These are phyloP conservation scores for Mycena galericulata DNA, from an alignment of 768 basidiomycete species.

Conservation along the genomic window DNA sequence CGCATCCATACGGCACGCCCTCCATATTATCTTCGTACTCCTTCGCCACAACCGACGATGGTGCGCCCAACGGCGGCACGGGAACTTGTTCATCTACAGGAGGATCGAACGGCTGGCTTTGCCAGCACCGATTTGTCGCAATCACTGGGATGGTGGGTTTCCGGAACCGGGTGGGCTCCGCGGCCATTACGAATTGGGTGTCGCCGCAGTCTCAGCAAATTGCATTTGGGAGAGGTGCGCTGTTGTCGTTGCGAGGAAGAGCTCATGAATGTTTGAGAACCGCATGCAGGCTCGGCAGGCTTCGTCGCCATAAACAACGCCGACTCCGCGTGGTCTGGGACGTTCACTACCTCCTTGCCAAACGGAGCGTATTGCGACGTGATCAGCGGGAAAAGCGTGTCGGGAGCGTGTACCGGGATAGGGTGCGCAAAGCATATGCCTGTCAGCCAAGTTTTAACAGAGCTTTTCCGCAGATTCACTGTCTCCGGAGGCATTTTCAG, in stretches of 20 bases:
- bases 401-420: constrained; percentile 61
- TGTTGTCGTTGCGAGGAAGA: too few species aligned
- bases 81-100: constrained; percentile 60
- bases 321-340: constrained; percentile 64
- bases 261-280: too few species aligned
- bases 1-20: constrained; percentile 78
- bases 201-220: constrained; percentile 69
- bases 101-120: constrained; percentile 72
- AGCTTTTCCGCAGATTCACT: too few species aligned
- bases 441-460: too few species aligned
- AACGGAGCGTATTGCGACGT: constrained; percentile 76
- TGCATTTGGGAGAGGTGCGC: constrained; percentile 73
- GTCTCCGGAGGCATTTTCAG: too few species aligned
- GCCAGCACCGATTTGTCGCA: constrained; percentile 72
- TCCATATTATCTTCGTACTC: constrained; percentile 72
- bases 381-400: constrained; percentile 58
- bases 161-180: constrained; percentile 66
- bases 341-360: constrained; percentile 69
- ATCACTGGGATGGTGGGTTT: constrained; percentile 74
- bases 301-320: constrained; percentile 78
- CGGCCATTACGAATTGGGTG: constrained; percentile 67
- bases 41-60: constrained; percentile 62
- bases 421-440: too few species aligned
- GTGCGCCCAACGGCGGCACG: constrained; percentile 69
- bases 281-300: constrained; percentile 61